A percentile compares a stretch with the other conserved stretches of the same genome.
These are phyloP conservation scores for Pseudoturritis turrita DNA, from an alignment of 345 rosid species.

Conservation along the genomic window DNA sequence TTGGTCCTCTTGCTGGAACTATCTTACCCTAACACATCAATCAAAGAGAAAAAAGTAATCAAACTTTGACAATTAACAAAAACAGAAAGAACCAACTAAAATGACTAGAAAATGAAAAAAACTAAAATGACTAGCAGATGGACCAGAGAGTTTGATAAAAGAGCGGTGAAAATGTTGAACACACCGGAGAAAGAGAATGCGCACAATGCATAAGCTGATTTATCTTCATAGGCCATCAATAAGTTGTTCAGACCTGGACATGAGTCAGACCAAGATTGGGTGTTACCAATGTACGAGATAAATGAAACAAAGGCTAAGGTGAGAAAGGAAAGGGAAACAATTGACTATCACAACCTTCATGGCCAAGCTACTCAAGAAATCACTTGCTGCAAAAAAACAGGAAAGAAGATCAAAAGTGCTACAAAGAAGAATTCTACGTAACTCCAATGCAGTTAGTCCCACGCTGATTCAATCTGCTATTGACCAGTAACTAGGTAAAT, in stretches of 20 bases:
- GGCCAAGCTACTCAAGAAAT: conserved; percentile 88
- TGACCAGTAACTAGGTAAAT: too few relatives aligned
- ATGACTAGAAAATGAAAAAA: too few relatives aligned
- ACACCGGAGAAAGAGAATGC: conserved; percentile 75
- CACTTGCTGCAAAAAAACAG: conserved; percentile 64
- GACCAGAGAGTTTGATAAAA: not conserved
- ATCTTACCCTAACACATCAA: conserved; percentile 71
- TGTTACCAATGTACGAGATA: not conserved
- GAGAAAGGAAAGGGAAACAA: not conserved
- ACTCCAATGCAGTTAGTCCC: not conserved
- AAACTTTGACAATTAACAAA: not conserved
- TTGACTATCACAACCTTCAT: conserved; percentile 59
- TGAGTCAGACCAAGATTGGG: not conserved
- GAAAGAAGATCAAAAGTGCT: conserved; percentile 10
- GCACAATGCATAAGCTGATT: conserved; percentile 89
- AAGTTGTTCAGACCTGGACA: conserved; percentile 70
- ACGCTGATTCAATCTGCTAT: not conserved
- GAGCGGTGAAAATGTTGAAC: conserved; percentile 5
- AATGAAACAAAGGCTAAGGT: not conserved
- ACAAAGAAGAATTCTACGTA: conserved; percentile 6
- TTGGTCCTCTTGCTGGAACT: conserved; percentile 83
- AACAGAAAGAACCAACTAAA: too few relatives aligned
- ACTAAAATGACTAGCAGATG: not conserved
- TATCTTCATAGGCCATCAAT: conserved; percentile 84
- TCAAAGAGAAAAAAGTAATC: conserved; percentile 8